phyloP scores from a whole-genome alignment of 352 stramenopile genomes.

The Phytophthora hybrid region DNA sequence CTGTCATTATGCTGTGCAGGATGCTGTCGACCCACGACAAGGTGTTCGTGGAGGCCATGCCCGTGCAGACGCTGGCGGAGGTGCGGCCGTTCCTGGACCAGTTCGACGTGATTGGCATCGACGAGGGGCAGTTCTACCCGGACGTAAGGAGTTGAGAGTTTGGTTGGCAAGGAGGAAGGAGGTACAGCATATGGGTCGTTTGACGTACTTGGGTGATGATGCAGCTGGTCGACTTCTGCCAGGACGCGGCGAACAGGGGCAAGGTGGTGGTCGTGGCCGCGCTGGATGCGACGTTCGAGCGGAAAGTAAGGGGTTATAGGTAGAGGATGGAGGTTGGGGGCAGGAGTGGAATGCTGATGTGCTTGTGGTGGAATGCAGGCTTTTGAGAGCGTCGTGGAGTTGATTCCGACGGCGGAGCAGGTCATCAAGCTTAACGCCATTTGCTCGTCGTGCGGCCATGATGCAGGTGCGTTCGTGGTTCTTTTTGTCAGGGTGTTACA shows the following conservation, averaged over 20 bases:
- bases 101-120: slow-evolving; percentile 88
- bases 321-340: neutral
- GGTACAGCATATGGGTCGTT: neutral
- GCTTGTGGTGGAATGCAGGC: slow-evolving; percentile 42
- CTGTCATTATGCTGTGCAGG: slow-evolving; percentile 27
- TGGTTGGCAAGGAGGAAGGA: neutral
- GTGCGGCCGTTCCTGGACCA: slow-evolving; percentile 64
- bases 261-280: slow-evolving; percentile 86
- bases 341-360: neutral
- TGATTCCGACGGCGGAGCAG: slow-evolving; percentile 79
- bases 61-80: slow-evolving; percentile 65
- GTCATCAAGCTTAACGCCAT: slow-evolving; percentile 89
- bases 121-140: slow-evolving; percentile 89
- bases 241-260: slow-evolving; percentile 68
- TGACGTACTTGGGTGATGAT: neutral
- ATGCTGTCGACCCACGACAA: slow-evolving; percentile 85
- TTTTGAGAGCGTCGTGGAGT: slow-evolving; percentile 75
- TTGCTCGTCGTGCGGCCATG: slow-evolving; percentile 78
- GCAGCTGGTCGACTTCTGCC: slow-evolving; percentile 81
- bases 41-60: slow-evolving; percentile 70
- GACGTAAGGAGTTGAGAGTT: slow-evolving; percentile 46
- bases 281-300: slow-evolving; percentile 81
- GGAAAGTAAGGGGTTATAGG: slow-evolving; percentile 48
- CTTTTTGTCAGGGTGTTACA: neutral
- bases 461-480: slow-evolving; percentile 52